A percentile compares a stretch with the other conserved stretches of the same genome.
These are phyloP conservation scores for Cercophora scortea DNA, from an alignment of 495 filamentous ascomycete genomes.

Conservation along the genomic window DNA sequence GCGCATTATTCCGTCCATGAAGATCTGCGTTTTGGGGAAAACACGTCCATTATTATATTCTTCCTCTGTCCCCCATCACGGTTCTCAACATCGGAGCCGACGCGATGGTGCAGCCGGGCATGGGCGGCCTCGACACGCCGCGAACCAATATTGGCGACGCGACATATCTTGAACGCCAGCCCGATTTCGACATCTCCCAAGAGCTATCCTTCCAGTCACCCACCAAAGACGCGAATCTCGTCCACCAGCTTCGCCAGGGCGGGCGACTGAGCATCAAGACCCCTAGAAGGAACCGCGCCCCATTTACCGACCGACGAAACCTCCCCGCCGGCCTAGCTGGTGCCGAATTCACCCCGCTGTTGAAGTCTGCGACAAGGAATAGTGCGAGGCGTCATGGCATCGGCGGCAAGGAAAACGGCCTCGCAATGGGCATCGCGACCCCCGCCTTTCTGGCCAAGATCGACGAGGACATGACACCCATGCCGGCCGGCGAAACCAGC, in stretches of 20 bases:
- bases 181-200: constrained; percentile 70
- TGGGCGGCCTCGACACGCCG: constrained; percentile 66
- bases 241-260: constrained; percentile 59
- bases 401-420: constrained; percentile 41
- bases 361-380: constrained; percentile 83
- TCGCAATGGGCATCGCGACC: constrained; percentile 43
- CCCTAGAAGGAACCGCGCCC: constrained; percentile 50
- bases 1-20: constrained; percentile 5
- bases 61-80: too few relatives aligned
- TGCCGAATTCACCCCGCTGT: constrained; percentile 85
- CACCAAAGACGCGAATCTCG: constrained; percentile 64
- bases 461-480: constrained; percentile 56
- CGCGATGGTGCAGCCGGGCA: constrained; percentile 37
- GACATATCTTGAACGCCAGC: constrained; percentile 63
- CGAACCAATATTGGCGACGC: constrained; percentile 71
- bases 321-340: constrained; percentile 51
- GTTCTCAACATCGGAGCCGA: background rate
- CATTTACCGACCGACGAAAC: constrained; percentile 63
- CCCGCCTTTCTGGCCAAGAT: constrained; percentile 59
- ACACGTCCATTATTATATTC: background rate
- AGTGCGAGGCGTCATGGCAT: constrained; percentile 54
- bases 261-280: constrained; percentile 57
- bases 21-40: background rate
- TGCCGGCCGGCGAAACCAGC: constrained; percentile 53
- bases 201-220: constrained; percentile 84